A percentile compares a stretch with the other conserved stretches of the same genome.
These are phyloP conservation scores for Phytophthora syringae DNA, from an alignment of 352 stramenopile genomes.

Conservation along the genomic window DNA sequence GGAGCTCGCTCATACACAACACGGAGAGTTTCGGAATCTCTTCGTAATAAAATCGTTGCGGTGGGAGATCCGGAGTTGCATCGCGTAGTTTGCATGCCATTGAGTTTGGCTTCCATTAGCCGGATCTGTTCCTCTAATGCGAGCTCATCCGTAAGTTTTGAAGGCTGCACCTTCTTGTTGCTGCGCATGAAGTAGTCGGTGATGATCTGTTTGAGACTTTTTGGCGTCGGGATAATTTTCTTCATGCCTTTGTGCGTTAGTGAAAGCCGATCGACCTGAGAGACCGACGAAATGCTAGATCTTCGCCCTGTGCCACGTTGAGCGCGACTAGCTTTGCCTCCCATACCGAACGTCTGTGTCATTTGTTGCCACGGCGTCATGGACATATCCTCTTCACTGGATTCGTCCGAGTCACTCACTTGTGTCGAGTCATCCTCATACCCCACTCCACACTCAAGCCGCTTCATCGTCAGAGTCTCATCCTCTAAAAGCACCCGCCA, in stretches of 20 bases:
- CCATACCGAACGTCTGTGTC: conserved; percentile 84
- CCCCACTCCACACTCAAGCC: conserved; percentile 72
- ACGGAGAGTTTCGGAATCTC: conserved; percentile 31
- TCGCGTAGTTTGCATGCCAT: conserved; percentile 32
- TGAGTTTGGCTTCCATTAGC: conserved; percentile 43
- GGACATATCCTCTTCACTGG: conserved; percentile 75
- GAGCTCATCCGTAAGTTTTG: conserved; percentile 32
- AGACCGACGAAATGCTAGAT: conserved; percentile 71
- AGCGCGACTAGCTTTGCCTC: conserved; percentile 38
- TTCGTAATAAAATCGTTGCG: not conserved
- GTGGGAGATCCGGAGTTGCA: conserved; percentile 15
- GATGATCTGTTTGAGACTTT: conserved; percentile 67
- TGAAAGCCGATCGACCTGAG: conserved; percentile 65
- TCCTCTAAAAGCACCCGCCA: conserved; percentile 47
- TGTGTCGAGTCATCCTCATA: conserved; percentile 86
- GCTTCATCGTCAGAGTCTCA: conserved; percentile 61
- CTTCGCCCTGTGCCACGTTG: conserved; percentile 42
- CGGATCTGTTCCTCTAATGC: conserved; percentile 40
- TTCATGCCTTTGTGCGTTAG: conserved; percentile 61
- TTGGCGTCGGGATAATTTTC: conserved; percentile 54
- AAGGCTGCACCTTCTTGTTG: conserved; percentile 73
- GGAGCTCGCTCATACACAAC: conserved; percentile 54
- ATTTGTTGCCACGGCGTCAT: conserved; percentile 89
- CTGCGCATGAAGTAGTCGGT: conserved; percentile 68
- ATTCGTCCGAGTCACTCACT: conserved; percentile 84